Conservation (phyloP, 305 asterid genomes). For the Fraxinus baroniana region DNA sequence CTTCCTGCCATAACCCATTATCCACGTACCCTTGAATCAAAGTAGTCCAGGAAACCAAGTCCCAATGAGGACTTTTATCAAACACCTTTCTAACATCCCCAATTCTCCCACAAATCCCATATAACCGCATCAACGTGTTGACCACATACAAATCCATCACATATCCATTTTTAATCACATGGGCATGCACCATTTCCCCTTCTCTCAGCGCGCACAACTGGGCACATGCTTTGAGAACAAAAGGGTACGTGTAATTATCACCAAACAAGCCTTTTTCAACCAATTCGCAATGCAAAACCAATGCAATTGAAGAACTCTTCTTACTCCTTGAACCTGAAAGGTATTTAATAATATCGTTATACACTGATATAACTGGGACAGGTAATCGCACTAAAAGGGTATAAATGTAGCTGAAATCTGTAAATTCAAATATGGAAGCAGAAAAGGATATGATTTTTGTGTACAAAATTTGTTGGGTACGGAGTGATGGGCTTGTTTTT, state of each 20-base stretch:
- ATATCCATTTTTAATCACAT: slow-evolving; percentile 37
- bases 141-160: slow-evolving; percentile 36
- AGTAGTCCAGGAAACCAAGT: slow-evolving; percentile 47
- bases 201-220: slow-evolving; percentile 29
- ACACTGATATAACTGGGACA: slow-evolving; percentile 22
- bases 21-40: slow-evolving; percentile 46
- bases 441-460: slow-evolving; percentile 32
- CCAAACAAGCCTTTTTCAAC: slow-evolving; percentile 30
- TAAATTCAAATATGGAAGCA: slow-evolving; percentile 26
- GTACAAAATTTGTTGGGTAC: slow-evolving; percentile 34
- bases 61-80: slow-evolving; percentile 32
- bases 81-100: slow-evolving; percentile 34
- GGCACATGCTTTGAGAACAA: slow-evolving; percentile 40
- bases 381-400: slow-evolving; percentile 31
- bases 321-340: slow-evolving; percentile 21
- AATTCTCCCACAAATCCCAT: slow-evolving; percentile 33
- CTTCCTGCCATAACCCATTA: slow-evolving; percentile 35
- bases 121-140: slow-evolving; percentile 39
- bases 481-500: slow-evolving; percentile 32
- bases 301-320: slow-evolving; percentile 21
- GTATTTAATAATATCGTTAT: slow-evolving; percentile 30
- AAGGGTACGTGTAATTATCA: slow-evolving; percentile 45
- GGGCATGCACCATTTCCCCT: slow-evolving; percentile 37
- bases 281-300: slow-evolving; percentile 30
- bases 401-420: slow-evolving; percentile 35